Percentiles rank a stretch among this genome's conserved stretches.
Conservation (phyloP, 2,329 filamentous ascomycete genomes). For the Emergomyces africanus region DNA sequence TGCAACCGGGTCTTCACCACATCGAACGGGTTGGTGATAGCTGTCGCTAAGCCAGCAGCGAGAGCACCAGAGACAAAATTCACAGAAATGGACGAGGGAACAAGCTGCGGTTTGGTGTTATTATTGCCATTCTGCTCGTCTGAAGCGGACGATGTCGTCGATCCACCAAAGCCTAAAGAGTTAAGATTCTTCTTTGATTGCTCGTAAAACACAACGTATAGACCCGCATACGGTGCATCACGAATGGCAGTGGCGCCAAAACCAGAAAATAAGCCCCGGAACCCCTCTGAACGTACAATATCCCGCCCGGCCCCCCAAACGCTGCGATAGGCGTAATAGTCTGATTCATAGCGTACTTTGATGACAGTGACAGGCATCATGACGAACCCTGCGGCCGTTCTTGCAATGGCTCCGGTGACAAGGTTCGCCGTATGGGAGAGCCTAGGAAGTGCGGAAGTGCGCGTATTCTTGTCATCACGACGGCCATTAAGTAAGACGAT, state of each 20-base stretch:
- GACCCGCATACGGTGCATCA: conserved; percentile 90
- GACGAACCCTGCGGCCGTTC: conserved; percentile 75
- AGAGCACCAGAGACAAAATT: conserved; percentile 76
- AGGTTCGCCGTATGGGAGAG: conserved; percentile 78
- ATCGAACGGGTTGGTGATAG: conserved; percentile 91
- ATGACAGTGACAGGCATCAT: conserved; percentile 95
- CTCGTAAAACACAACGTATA: conserved; percentile 94
- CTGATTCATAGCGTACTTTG: conserved; percentile 92
- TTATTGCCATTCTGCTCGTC: background rate
- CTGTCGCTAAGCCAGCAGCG: conserved; percentile 71
- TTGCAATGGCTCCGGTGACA: conserved; percentile 67
- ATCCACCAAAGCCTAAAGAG: conserved; percentile 13
- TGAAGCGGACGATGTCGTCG: conserved; percentile 9
- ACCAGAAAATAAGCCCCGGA: conserved; percentile 80
- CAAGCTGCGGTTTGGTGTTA: background rate
- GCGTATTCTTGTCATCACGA: conserved; percentile 12
- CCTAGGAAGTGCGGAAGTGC: conserved; percentile 65
- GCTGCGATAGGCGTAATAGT: conserved; percentile 69
- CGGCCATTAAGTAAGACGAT: conserved; percentile 26
- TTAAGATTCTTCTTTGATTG: conserved; percentile 27
- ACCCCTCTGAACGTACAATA: conserved; percentile 59
- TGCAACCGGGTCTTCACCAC: conserved; percentile 92
- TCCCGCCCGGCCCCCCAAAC: conserved; percentile 59
- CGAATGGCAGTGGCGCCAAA: conserved; percentile 87
- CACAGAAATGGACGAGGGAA: conserved; percentile 43